Evolutionary conservation across 768 basidiomycete genomes (phyloP), one percentile per base, ranked within the genome.

Genomic region (Boletellus emodensis): DNA sequence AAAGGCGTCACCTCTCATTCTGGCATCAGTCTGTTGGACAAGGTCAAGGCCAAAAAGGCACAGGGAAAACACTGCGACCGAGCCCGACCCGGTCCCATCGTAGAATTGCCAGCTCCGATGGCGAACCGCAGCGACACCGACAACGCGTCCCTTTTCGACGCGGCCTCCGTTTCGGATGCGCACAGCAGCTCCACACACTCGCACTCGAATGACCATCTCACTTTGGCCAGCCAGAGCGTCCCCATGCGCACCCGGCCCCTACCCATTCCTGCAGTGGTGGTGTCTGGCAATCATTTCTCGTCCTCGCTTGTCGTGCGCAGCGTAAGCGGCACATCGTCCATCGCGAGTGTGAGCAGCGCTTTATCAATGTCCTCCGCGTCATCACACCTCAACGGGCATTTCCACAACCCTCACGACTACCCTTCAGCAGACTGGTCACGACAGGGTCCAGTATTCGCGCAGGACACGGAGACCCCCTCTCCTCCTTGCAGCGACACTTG

Each of bases 1-100:
- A 85, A 82, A 72, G 75, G 81, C 55, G 75, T 73, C 30, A 70
- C 69, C 34, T 65, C 75, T 3, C 64, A 67, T 13, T 53, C 69
- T 17, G 71, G 75, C 61, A 57, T 60, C 26, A 75, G 79, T 3
- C 58, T 82, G 30, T 60, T 78, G 34, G 55, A 65, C 38, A 74
- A 70, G 65, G 71, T 72, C 58, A 73, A 70, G 56, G 65, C 35
- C 34, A 58, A 37, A 48, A 52, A 52, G 49, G 40, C 62, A 61
- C 59, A 60, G 30, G 8, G 36, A 2, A 60, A 51, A 15, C 35
- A 12, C 35, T 14, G 6, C 42, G 38, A 49, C 3, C 20, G 22
- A 34, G 7, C 49, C 28, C 38, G 15, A 3, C 33, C 40, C 43
- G 30, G 15, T 9, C 22, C 36, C 22, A 15, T 17, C 17, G n/a